Evolutionary conservation across 768 basidiomycete genomes (phyloP).

Genomic region (Trametes gibbosa): DNA sequence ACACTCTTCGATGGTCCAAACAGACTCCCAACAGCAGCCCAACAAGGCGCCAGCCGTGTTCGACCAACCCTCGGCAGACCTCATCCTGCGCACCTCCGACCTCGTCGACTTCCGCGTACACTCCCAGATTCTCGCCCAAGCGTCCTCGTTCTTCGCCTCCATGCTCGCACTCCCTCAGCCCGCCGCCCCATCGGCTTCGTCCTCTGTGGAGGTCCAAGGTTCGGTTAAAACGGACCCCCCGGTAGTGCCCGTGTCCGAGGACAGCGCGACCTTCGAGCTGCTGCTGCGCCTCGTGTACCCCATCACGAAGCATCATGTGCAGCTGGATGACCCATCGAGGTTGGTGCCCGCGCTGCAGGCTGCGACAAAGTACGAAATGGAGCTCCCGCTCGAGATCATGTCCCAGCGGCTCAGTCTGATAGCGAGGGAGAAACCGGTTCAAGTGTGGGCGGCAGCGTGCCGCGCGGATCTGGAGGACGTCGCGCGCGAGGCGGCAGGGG

Average conservation of each 20-base stretch:
- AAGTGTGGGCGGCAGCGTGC: constrained; percentile 12
- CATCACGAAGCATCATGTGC: constrained; percentile 13
- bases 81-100: constrained; percentile 31
- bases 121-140: constrained; percentile 28
- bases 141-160: constrained; percentile 31
- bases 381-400: constrained; percentile 15
- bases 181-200: not conserved
- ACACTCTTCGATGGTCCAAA: not conserved
- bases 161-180: constrained; percentile 24
- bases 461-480: constrained; percentile 6
- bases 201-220: not conserved
- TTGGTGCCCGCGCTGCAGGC: constrained; percentile 24
- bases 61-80: constrained; percentile 23
- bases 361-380: constrained; percentile 30
- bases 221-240: not conserved
- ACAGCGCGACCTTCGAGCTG: constrained; percentile 21
- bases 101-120: constrained; percentile 29
- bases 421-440: not conserved
- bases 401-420: constrained; percentile 1
- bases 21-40: not conserved
- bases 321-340: not conserved
- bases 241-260: constrained; percentile 18
- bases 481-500: constrained; percentile 2
- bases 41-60: constrained; percentile 16
- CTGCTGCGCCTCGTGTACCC: constrained; percentile 28